These are phyloP conservation scores for Gaeumannomyces tritici DNA, from an alignment of 2,329 filamentous ascomycete genomes.

Conservation along the genomic window DNA sequence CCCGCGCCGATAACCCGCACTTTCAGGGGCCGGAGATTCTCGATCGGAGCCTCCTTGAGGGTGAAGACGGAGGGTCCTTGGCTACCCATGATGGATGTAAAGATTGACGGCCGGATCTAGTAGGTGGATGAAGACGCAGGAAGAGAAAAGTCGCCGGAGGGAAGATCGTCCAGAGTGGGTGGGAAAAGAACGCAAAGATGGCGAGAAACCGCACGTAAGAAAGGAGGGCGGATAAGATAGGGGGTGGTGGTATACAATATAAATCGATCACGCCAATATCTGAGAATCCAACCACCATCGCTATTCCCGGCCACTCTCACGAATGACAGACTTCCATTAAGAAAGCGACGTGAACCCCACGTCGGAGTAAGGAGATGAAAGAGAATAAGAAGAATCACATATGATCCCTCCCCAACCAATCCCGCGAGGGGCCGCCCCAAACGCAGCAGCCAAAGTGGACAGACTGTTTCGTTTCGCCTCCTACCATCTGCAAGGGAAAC, in stretches of 20 bases:
- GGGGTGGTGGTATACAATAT: background rate
- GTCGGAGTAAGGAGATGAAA: too few relatives aligned
- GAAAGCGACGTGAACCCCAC: background rate
- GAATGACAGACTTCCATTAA: background rate
- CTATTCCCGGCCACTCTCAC: background rate
- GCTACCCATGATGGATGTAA: background rate
- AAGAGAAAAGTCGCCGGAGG: background rate
- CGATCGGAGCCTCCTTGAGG: slow-evolving; percentile 18
- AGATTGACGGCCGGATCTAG: background rate
- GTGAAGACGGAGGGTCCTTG: slow-evolving; percentile 1
- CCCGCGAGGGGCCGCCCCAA: too few relatives aligned
- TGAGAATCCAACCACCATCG: background rate
- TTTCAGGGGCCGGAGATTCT: slow-evolving; percentile 21
- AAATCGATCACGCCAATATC: background rate
- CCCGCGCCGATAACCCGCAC: slow-evolving; percentile 24
- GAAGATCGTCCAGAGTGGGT: background rate
- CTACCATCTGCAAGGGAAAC: too few relatives aligned
- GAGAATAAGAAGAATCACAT: background rate
- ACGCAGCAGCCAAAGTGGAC: background rate
- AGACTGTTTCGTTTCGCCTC: background rate
- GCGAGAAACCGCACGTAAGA: background rate
- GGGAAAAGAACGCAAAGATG: background rate
- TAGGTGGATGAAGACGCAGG: background rate
- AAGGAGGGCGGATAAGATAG: background rate
- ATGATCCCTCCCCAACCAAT: background rate